Evolutionary conservation across 306 rosid genomes (phyloP), one percentile per base, ranked within the genome.

Genomic region (Hylodesmum podocarpum): DNA sequence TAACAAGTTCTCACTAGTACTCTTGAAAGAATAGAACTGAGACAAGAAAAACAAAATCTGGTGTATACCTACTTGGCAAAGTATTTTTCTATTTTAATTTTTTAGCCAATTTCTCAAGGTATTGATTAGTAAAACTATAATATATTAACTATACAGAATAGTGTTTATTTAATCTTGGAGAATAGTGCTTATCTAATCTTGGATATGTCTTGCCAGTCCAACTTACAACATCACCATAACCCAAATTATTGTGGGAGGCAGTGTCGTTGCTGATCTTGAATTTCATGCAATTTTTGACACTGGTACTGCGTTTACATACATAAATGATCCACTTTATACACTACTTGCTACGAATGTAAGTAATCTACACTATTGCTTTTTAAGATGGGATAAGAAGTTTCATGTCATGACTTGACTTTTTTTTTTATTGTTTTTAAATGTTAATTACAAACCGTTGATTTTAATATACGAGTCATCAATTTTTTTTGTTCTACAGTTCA

Each of bases 271-370:
- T 8, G 73, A 88, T 75, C 71, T 79, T 5, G 86, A 79, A 70
- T 87, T 89, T 75, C 37, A 85, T 77, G 91, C 99, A 73, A 87
- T 96, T 76, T 91, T 89, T 53, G 98, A 96, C 89, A 67, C 97
- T 13, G 98, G 98, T 21, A 91, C 96, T 76, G 88, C 98, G 3
- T 96, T 87, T 78, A 91, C 99, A 12, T 77, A 84, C 91, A 78
- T 96, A 72, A 89, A 65, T 1, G 96, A 96, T 21, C 97, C 99
- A 4, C 94, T 90, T 65, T 92, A 96, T 78, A 77, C 96, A 25
- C 75, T 47, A 75, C 79, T 96, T 66, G 62, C 88, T 1, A 46
- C 83, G 71, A 83, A 41, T 68, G 97, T 92, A 84, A 87, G 94
- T 59, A 15, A 7, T 82, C 67, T 59, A 28, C 24, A 11, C 19